phyloP scores from a whole-genome alignment of 2,329 filamentous ascomycete genomes.

The Diaporthe sp. region DNA sequence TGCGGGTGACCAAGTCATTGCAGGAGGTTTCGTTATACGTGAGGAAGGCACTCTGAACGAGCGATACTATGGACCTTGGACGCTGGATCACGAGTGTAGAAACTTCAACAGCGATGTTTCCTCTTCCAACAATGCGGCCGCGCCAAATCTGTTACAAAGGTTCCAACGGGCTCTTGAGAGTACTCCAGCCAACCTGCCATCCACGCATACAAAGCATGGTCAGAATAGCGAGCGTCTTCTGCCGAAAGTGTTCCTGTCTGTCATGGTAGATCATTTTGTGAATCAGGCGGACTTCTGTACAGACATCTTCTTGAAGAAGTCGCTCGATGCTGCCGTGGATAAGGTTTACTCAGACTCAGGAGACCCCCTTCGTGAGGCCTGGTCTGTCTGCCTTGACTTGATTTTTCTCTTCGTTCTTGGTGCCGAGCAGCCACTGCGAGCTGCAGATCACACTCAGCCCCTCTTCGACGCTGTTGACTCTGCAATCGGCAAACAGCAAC shows the following conservation, averaged over 20 bases:
- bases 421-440: constrained; percentile 4
- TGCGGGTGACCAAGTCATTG: not conserved
- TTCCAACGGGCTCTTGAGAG: not conserved
- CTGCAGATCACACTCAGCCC: not conserved
- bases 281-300: constrained; percentile 2
- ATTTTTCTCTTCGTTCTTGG: constrained; percentile 11
- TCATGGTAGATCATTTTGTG: constrained; percentile 3
- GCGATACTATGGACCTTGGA: constrained; percentile 10
- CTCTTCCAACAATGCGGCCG: not conserved
- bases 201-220: not conserved
- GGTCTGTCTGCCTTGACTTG: constrained; percentile 7
- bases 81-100: not conserved
- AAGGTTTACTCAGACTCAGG: not conserved
- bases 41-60: constrained; percentile 9
- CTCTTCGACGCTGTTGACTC: constrained; percentile 15
- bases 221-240: constrained; percentile 7
- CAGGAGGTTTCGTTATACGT: not conserved
- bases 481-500: constrained; percentile 3
- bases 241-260: not conserved
- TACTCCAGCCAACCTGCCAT: not conserved
- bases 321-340: not conserved
- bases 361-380: not conserved
- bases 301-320: not conserved
- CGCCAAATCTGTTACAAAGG: not conserved
- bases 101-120: not conserved